Percentiles rank a stretch among this genome's conserved stretches.
Evolutionary conservation across 2,329 filamentous ascomycete species (phyloP).

Genomic region (Westerdykella sp.): DNA sequence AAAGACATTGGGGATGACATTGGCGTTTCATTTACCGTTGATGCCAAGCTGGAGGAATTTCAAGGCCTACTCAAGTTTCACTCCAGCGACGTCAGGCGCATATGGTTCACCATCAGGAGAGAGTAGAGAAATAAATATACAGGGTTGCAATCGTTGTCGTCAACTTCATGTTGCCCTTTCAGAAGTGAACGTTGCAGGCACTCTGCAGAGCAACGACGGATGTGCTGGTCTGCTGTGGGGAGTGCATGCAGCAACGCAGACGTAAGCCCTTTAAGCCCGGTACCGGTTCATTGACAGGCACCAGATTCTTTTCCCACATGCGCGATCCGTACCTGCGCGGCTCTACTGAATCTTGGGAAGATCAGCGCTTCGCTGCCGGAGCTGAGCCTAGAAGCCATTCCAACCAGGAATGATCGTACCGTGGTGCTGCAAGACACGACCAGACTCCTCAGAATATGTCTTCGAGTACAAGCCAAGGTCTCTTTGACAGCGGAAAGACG

Average conservation of each 20-base stretch:
- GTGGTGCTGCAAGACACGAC: background rate
- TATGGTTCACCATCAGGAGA: constrained; percentile 18
- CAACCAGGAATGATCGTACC: constrained; percentile 1
- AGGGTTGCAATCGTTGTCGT: constrained; percentile 4
- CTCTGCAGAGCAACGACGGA: constrained; percentile 3
- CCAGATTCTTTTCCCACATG: background rate
- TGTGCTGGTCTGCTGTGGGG: constrained; percentile 3
- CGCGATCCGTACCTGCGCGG: constrained; percentile 5
- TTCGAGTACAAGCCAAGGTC: background rate
- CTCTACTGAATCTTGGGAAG: background rate
- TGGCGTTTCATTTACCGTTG: constrained; percentile 19
- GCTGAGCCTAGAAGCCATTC: background rate
- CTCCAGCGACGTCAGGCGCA: constrained; percentile 11
- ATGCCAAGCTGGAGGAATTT: constrained; percentile 11
- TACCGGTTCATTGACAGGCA: constrained; percentile 3
- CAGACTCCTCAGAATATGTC: background rate
- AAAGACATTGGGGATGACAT: constrained; percentile 31
- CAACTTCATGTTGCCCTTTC: background rate
- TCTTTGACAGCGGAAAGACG: constrained; percentile 4
- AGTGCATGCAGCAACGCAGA: constrained; percentile 9
- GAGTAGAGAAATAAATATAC: constrained; percentile 9
- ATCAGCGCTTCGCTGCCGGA: background rate
- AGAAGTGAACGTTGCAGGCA: constrained; percentile 6
- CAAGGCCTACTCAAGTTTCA: constrained; percentile 9
- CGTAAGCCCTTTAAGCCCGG: constrained; percentile 18